Evolutionary conservation across 805 yeast genomes (phyloP).

Genomic region (Myxozyma geophila): DNA sequence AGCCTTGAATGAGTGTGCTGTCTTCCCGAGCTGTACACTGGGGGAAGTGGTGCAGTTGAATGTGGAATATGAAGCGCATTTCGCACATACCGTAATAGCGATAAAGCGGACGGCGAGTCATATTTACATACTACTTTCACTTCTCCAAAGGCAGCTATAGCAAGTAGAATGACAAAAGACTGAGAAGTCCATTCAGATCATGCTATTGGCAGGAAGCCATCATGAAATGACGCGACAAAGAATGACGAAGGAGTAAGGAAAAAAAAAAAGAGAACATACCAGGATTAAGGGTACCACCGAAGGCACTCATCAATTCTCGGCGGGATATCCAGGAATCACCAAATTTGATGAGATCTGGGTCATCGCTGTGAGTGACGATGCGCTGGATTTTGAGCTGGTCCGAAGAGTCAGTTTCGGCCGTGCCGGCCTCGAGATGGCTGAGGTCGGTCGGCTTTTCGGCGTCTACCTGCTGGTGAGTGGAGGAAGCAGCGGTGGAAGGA

Average conservation of each 20-base stretch:
- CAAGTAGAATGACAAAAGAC: no score
- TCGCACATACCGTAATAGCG: no score
- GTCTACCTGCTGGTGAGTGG: background rate
- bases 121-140: no score
- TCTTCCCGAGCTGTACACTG: no score
- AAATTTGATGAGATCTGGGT: conserved; percentile 63
- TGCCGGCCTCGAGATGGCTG: conserved; percentile 16
- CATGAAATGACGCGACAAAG: background rate
- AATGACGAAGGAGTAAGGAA: background rate
- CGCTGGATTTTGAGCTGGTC: conserved; percentile 15
- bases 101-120: no score
- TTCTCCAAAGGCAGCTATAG: no score
- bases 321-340: conserved; percentile 73
- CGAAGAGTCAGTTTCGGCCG: background rate
- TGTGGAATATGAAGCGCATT: no score
- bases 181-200: no score
- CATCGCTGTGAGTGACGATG: conserved; percentile 43
- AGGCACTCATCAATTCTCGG: conserved; percentile 47
- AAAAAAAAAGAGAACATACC: conserved; percentile 47
- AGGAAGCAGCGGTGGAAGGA: conserved; percentile 12
- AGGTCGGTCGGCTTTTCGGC: conserved; percentile 24
- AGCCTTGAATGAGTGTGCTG: no score
- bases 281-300: conserved; percentile 81
- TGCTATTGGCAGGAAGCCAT: background rate
- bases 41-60: no score